Conservation (phyloP, 805 yeast species). For the Candida fluviatilis region DNA sequence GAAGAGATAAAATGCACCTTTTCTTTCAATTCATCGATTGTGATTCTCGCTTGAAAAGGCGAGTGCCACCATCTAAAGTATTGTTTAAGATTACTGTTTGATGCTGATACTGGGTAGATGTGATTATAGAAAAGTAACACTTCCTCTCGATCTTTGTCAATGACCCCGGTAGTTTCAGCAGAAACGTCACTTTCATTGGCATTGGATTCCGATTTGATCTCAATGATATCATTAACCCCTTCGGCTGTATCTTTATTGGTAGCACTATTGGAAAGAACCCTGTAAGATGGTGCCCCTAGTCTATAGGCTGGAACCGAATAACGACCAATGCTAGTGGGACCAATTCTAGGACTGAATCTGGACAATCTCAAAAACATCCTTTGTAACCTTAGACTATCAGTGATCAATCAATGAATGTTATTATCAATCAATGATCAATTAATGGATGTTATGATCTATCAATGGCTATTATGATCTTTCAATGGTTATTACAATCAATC, state of each 20-base stretch:
- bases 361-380: too few species aligned
- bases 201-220: conserved; percentile 29
- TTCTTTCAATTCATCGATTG: conserved; percentile 15
- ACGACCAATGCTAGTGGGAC: too few species aligned
- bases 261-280: too few species aligned
- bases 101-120: conserved; percentile 26
- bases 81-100: conserved; percentile 20
- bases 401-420: too few species aligned
- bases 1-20: conserved; percentile 14
- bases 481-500: too few species aligned
- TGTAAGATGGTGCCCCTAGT: too few species aligned
- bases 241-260: neutral
- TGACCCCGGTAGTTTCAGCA: conserved; percentile 38
- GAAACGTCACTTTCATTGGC: conserved; percentile 25
- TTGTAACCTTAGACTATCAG: too few species aligned
- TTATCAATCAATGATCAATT: too few species aligned
- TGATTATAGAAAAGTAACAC: conserved; percentile 35
- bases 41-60: conserved; percentile 9
- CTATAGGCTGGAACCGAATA: too few species aligned
- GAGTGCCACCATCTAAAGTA: conserved; percentile 16
- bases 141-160: conserved; percentile 30
- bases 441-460: too few species aligned
- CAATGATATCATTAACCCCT: conserved; percentile 20
- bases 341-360: too few species aligned
- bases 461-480: too few species aligned